These are phyloP conservation scores for Aspergillus sp. DNA, from an alignment of 2,329 filamentous ascomycete species.

Conservation along the genomic window DNA sequence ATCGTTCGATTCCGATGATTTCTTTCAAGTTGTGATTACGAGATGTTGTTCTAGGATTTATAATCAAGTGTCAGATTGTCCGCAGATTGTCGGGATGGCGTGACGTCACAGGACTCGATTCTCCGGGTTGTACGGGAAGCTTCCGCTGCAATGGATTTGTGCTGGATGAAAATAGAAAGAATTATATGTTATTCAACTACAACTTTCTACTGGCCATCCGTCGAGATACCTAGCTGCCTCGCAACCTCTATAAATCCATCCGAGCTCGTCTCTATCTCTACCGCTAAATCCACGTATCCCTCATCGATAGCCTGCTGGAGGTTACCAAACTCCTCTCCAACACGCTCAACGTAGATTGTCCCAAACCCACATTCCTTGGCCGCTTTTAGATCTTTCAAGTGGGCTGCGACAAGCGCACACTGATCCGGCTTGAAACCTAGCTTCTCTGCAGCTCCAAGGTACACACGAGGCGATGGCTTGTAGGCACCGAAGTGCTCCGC, in stretches of 20 bases:
- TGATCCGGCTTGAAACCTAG: constrained; percentile 59
- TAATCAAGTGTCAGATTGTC: neutral
- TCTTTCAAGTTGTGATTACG: neutral
- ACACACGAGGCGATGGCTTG: constrained; percentile 69
- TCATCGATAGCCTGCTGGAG: constrained; percentile 54
- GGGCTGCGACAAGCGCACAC: constrained; percentile 76
- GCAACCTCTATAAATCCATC: constrained; percentile 56
- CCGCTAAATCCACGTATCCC: constrained; percentile 66
- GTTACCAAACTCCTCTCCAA: constrained; percentile 63
- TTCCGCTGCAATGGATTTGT: neutral
- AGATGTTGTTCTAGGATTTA: neutral
- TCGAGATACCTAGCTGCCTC: constrained; percentile 43
- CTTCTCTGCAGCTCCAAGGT: constrained; percentile 64
- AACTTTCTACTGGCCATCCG: neutral
- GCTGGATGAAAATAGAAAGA: neutral
- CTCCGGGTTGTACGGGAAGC: neutral
- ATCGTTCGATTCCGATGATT: neutral
- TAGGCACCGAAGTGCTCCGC: constrained; percentile 72
- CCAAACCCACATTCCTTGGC: constrained; percentile 65
- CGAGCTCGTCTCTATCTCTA: constrained; percentile 47
- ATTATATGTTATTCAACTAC: neutral
- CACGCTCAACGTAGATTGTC: constrained; percentile 73
- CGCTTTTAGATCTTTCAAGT: constrained; percentile 66
- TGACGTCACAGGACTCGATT: neutral
- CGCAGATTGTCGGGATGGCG: neutral